Evolutionary conservation across 139 green algal species (phyloP).

Genomic region (Chlorella sp.): DNA sequence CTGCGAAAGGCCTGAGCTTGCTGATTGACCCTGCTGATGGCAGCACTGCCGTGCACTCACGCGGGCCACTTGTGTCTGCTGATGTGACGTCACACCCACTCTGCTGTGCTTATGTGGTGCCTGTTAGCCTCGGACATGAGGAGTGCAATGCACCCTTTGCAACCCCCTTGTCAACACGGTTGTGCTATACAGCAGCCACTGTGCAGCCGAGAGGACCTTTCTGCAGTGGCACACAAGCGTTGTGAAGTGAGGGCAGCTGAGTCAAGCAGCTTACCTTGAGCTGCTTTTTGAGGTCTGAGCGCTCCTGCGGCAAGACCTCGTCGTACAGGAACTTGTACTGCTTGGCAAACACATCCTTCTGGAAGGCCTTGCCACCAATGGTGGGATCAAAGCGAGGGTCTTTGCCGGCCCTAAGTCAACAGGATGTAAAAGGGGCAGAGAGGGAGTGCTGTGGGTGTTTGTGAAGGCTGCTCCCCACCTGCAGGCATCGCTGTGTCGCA

Average conservation of each 20-base stretch:
- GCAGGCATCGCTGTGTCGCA: too few relatives aligned
- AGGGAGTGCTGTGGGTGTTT: background rate
- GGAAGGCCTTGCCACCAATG: conserved; percentile 11
- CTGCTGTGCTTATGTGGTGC: background rate
- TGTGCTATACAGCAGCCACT: background rate
- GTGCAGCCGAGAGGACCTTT: too few relatives aligned
- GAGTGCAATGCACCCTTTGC: too few relatives aligned
- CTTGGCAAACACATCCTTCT: conserved; percentile 48
- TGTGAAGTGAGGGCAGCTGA: too few relatives aligned
- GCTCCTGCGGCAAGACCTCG: conserved; percentile 71
- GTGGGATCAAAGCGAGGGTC: conserved; percentile 76
- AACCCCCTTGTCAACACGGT: background rate
- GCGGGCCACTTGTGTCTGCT: too few relatives aligned
- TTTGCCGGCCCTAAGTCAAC: conserved; percentile 27
- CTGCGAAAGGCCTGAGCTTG: too few relatives aligned
- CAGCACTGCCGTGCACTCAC: too few relatives aligned
- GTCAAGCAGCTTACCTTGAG: conserved; percentile 63
- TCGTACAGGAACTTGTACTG: conserved; percentile 84
- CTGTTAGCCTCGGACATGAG: background rate
- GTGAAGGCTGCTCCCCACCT: background rate
- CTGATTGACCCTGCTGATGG: too few relatives aligned
- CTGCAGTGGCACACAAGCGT: background rate
- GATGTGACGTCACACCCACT: too few relatives aligned
- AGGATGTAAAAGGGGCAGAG: background rate
- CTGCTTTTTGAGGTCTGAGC: conserved; percentile 33